These are phyloP conservation scores for Coemansia sp. DNA, from an alignment of 192 early-diverging fungal species.

Conservation along the genomic window DNA sequence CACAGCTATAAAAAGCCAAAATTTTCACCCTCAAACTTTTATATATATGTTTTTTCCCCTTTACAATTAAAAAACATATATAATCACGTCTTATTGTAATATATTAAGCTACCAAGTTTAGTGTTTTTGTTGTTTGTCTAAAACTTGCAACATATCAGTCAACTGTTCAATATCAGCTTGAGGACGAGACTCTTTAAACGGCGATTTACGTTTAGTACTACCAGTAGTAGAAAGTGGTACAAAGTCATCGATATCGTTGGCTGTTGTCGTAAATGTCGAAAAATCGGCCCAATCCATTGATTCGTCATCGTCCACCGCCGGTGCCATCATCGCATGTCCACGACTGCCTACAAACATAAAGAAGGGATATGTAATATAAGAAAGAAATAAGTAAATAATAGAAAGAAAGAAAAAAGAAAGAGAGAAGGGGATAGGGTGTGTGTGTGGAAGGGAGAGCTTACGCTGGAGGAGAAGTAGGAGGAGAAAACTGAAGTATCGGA, in stretches of 20 bases:
- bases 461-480: neutral
- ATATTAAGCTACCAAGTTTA: too few relatives aligned
- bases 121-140: neutral
- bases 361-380: neutral
- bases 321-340: constrained; percentile 36
- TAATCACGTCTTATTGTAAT: too few relatives aligned
- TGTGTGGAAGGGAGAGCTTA: constrained; percentile 4
- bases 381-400: neutral
- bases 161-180: neutral
- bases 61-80: too few relatives aligned
- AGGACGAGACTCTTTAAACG: neutral
- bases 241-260: constrained; percentile 18
- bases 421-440: neutral
- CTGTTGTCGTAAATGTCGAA: constrained; percentile 11
- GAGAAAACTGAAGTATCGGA: constrained; percentile 12
- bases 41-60: too few relatives aligned
- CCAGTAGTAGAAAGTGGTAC: neutral
- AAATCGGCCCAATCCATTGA: constrained; percentile 31
- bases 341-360: neutral
- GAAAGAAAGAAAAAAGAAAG: neutral
- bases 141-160: constrained; percentile 1
- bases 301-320: constrained; percentile 36
- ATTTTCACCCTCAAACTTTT: too few relatives aligned
- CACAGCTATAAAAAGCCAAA: too few relatives aligned
- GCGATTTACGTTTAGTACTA: neutral